Evolutionary conservation across 306 rosid genomes (phyloP).

Genomic region (Cyclanthera cordifolia): DNA sequence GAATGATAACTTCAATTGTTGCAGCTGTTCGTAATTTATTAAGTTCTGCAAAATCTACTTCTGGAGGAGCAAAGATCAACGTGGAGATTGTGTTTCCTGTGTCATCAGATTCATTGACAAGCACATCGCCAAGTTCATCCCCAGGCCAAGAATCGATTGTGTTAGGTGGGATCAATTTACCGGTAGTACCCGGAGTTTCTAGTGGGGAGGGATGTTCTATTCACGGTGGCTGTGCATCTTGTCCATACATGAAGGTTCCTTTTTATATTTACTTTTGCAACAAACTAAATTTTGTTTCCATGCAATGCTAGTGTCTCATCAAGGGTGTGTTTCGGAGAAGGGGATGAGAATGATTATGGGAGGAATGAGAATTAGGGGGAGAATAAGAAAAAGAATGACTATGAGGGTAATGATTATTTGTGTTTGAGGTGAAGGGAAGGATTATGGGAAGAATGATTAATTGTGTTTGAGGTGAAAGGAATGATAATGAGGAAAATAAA

Average conservation of each 20-base stretch:
- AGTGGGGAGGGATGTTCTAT: constrained; percentile 93
- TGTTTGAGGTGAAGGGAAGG: too few relatives aligned
- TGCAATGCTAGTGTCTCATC: neutral
- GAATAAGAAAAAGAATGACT: too few relatives aligned
- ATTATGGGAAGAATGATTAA: too few relatives aligned
- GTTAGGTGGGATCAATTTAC: constrained; percentile 38
- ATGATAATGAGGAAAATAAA: too few relatives aligned
- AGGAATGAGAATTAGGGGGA: too few relatives aligned
- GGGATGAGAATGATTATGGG: too few relatives aligned
- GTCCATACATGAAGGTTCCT: constrained; percentile 97
- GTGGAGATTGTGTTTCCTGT: constrained; percentile 95
- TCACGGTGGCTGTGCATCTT: constrained; percentile 94
- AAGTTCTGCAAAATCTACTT: constrained; percentile 31
- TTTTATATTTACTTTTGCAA: neutral
- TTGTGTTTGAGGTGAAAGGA: too few relatives aligned
- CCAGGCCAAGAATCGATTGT: constrained; percentile 26
- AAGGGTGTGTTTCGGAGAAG: too few relatives aligned
- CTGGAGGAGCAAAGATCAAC: constrained; percentile 37
- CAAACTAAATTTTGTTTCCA: neutral
- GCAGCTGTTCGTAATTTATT: constrained; percentile 64
- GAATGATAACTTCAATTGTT: constrained; percentile 92
- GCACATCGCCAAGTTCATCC: constrained; percentile 38
- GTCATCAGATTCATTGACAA: constrained; percentile 78
- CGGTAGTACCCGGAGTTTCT: constrained; percentile 76
- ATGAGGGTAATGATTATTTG: too few relatives aligned